Percentiles rank a stretch among this genome's conserved stretches.
These are phyloP conservation scores for Salix udensis DNA, from an alignment of 345 rosid species.

Conservation along the genomic window DNA sequence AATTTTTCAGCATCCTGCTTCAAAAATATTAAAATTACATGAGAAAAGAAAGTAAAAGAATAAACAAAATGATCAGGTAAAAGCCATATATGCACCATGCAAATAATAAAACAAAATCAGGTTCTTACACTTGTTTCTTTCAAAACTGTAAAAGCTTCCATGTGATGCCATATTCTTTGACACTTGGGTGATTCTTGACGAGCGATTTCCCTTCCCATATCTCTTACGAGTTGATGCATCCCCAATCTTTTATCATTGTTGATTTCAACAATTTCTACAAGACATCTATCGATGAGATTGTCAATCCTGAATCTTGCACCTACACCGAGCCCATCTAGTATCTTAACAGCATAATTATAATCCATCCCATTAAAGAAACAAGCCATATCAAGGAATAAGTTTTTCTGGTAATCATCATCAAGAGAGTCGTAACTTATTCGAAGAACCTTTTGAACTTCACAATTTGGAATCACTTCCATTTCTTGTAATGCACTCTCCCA, in stretches of 20 bases:
- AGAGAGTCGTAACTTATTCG: neutral
- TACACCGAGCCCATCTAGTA: neutral
- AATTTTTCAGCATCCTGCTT: neutral
- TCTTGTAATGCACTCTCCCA: slow-evolving; percentile 22
- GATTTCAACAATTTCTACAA: neutral
- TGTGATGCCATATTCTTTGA: neutral
- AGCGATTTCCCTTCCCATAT: neutral
- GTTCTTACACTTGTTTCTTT: neutral
- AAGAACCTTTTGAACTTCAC: neutral
- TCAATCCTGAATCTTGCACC: neutral
- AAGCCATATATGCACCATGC: neutral
- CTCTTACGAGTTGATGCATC: neutral
- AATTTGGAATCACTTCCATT: neutral
- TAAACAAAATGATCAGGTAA: neutral
- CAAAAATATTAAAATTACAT: neutral
- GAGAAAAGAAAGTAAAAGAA: neutral
- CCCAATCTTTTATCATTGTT: neutral
- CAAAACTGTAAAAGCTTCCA: neutral
- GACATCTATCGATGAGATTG: neutral
- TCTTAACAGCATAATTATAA: neutral
- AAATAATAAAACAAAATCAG: neutral
- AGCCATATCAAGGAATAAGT: neutral
- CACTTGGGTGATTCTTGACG: neutral
- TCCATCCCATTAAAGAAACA: neutral
- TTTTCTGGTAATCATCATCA: neutral